Evolutionary conservation across 352 stramenopile species (phyloP).

Genomic region (Pythium phragmiticola): DNA sequence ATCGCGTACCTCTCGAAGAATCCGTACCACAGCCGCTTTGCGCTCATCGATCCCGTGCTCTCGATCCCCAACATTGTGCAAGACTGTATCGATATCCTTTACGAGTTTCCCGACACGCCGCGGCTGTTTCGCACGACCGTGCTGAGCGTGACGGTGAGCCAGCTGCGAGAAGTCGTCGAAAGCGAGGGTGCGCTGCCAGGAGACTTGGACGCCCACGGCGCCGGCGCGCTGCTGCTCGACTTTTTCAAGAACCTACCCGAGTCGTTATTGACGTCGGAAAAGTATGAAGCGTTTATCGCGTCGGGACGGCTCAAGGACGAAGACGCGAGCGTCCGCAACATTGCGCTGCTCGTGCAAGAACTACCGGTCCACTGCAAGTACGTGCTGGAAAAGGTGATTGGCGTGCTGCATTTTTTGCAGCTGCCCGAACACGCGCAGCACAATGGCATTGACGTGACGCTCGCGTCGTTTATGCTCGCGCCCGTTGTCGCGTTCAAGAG

Average conservation of each 20-base stretch:
- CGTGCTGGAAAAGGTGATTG: conserved; percentile 68
- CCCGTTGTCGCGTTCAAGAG: conserved; percentile 82
- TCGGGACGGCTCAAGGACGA: conserved; percentile 67
- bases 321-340: conserved; percentile 74
- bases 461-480: conserved; percentile 58
- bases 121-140: conserved; percentile 82
- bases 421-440: conserved; percentile 52
- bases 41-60: conserved; percentile 70
- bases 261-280: conserved; percentile 70
- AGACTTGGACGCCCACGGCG: conserved; percentile 63
- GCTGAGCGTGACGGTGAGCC: conserved; percentile 61
- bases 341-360: conserved; percentile 78
- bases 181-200: conserved; percentile 54
- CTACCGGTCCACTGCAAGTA: conserved; percentile 67
- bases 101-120: conserved; percentile 56
- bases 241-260: conserved; percentile 80
- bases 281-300: conserved; percentile 80
- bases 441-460: conserved; percentile 69
- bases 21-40: conserved; percentile 77
- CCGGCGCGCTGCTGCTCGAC: conserved; percentile 69
- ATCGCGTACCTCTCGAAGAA: conserved; percentile 76
- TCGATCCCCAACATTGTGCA: conserved; percentile 75
- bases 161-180: conserved; percentile 76
- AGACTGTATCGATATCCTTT: conserved; percentile 74
- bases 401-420: conserved; percentile 66